phyloP scores from a whole-genome alignment of 176 grass and related monocot species.

The Oryza brachyantha region DNA sequence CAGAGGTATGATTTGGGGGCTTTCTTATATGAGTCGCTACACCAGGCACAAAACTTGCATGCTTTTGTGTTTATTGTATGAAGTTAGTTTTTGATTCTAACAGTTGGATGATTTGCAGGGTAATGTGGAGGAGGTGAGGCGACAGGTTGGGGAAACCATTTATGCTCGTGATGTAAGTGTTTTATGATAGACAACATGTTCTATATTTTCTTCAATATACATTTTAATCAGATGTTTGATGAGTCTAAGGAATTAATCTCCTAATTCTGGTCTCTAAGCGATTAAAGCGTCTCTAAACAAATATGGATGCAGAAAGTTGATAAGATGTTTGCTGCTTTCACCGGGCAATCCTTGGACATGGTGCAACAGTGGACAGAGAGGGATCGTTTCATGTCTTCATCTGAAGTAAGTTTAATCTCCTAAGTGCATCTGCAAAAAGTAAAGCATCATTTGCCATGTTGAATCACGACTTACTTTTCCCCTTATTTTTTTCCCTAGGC shows the following conservation, averaged over 20 bases:
- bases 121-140: slow-evolving; percentile 67
- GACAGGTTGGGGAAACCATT: slow-evolving; percentile 73
- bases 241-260: not conserved
- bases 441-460: not conserved
- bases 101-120: slow-evolving; percentile 39
- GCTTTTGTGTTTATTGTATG: not conserved
- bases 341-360: slow-evolving; percentile 75
- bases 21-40: not conserved
- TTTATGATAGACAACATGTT: not conserved
- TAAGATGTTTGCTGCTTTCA: slow-evolving; percentile 94
- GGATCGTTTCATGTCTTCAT: slow-evolving; percentile 82
- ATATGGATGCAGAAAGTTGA: slow-evolving; percentile 84
- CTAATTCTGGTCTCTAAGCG: slow-evolving; percentile 21
- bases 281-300: slow-evolving; percentile 15
- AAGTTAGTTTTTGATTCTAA: slow-evolving; percentile 25
- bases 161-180: slow-evolving; percentile 71
- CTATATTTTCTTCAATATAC: slow-evolving; percentile 4
- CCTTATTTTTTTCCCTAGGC: slow-evolving; percentile 41
- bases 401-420: slow-evolving; percentile 56
- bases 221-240: not conserved
- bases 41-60: not conserved
- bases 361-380: slow-evolving; percentile 89
- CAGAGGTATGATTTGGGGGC: slow-evolving; percentile 48
- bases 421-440: not conserved
- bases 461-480: not conserved